A percentile compares a stretch with the other conserved stretches of the same genome.
Conservation (phyloP, 1,139 yeast genomes). For the Magnusiomyces suaveolens region DNA sequence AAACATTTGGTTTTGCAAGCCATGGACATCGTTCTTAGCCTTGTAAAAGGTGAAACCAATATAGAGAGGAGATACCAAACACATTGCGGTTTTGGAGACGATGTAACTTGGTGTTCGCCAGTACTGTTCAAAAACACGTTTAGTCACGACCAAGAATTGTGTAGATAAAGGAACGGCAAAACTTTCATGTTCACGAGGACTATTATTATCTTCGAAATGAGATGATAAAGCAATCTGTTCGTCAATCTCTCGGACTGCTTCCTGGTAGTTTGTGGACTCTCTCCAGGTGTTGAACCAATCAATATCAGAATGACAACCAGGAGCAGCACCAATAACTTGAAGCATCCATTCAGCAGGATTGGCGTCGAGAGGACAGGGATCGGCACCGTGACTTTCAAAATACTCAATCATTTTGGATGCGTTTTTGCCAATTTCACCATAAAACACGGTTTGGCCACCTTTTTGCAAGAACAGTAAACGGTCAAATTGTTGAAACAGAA, state of each 20-base stretch:
- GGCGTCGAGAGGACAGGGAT: slow-evolving; percentile 50
- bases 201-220: slow-evolving; percentile 15
- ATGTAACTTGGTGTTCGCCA: slow-evolving; percentile 65
- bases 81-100: slow-evolving; percentile 49
- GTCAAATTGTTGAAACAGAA: slow-evolving; percentile 60
- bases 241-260: slow-evolving; percentile 27
- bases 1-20: slow-evolving; percentile 37
- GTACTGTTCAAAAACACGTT: slow-evolving; percentile 44
- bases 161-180: slow-evolving; percentile 35
- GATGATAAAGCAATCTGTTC: slow-evolving; percentile 17
- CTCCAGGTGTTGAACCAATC: slow-evolving; percentile 57
- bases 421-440: slow-evolving; percentile 60
- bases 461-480: slow-evolving; percentile 53
- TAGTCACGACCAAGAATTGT: slow-evolving; percentile 43
- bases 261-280: slow-evolving; percentile 42
- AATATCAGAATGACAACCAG: slow-evolving; percentile 52
- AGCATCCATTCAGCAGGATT: slow-evolving; percentile 75
- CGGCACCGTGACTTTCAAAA: slow-evolving; percentile 57
- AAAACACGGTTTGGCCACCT: slow-evolving; percentile 71
- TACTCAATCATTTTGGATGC: slow-evolving; percentile 49
- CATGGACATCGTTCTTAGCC: slow-evolving; percentile 43
- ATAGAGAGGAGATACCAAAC: slow-evolving; percentile 42
- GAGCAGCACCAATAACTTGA: slow-evolving; percentile 63
- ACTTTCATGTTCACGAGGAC: slow-evolving; percentile 13
- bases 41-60: slow-evolving; percentile 63